Base-by-base conservation (phyloP, 441 rosid species). In the Aleurites moluccanus region DNA sequence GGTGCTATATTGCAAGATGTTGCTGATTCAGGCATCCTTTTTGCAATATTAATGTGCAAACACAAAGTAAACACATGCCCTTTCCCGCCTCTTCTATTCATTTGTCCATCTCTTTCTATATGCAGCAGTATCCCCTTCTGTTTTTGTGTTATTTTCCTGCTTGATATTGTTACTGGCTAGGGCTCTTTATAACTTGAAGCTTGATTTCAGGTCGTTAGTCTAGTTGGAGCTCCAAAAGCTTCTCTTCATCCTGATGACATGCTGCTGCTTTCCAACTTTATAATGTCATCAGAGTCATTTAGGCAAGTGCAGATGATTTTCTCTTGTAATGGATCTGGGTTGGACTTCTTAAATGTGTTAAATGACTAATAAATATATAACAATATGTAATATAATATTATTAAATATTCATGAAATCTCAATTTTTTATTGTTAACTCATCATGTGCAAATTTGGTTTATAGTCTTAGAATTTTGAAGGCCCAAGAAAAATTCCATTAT, bases 171-270 rank as follows among this genome's bases (percentile, higher is more conserved):
- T n/a, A n/a, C n/a, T n/a, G n/a, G n/a, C n/a, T n/a, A n/a, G n/a
- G n/a, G 71, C 50, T 65, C 77, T 73, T 73, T 74, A 56, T 68
- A 45, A 74, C 73, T 52, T 50, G 65, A 77, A 81, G 79, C 65
- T 79, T 66, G 63, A 69, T 69, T 83, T 75, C 87, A 96, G 99
- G 98, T 93, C 77, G 78, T 93, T 79, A 92, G 97, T 85, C 90
- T 96, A 73, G 92, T 95, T 66, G 97, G 99, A 80, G 99, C 97
- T 45, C 98, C 93, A 80, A 96, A 93, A 75, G 94, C 99, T 8
- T 96, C 98, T 70, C 92, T 96, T 70, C 98, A 90, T 87, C 97
- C 99, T 2, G 96, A 96, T 85, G 99, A 96, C 78, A 86, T 93
- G 89, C 83, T 93, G 75, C 88, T 96, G 70, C 97, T 96, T 85